phyloP scores from a whole-genome alignment of 2,329 filamentous ascomycete species.

The Xylaria sp. region DNA sequence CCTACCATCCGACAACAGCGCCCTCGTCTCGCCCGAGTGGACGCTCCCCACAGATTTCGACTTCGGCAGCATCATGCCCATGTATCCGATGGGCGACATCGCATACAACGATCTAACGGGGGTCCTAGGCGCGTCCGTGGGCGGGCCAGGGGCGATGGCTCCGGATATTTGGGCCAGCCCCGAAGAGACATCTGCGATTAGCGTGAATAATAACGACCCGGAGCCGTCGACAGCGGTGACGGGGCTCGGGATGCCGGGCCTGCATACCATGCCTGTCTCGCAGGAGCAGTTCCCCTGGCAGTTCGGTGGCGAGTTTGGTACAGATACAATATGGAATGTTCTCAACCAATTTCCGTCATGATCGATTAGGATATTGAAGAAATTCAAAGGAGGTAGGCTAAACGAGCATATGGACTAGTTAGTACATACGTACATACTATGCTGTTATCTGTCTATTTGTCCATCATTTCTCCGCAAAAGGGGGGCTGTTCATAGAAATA shows the following conservation, averaged over 20 bases:
- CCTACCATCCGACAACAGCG: conserved; percentile 31
- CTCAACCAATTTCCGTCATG: conserved; percentile 60
- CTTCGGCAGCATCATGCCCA: conserved; percentile 63
- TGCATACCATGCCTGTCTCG: conserved; percentile 29
- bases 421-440: background rate
- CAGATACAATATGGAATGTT: conserved; percentile 67
- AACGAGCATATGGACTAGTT: background rate
- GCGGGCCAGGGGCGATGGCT: conserved; percentile 40
- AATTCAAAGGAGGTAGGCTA: background rate
- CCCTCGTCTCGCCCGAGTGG: conserved; percentile 51
- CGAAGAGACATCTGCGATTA: background rate
- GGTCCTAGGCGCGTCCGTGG: conserved; percentile 46
- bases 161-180: conserved; percentile 26
- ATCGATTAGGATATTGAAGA: background rate
- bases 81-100: conserved; percentile 68
- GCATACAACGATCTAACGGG: conserved; percentile 66
- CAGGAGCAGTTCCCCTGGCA: conserved; percentile 56
- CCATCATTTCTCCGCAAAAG: background rate
- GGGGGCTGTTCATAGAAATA: background rate
- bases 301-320: conserved; percentile 66
- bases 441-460: background rate
- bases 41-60: conserved; percentile 59
- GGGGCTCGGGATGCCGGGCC: conserved; percentile 35
- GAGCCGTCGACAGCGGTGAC: conserved; percentile 5
- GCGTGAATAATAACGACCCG: background rate